These are phyloP conservation scores for Pelargonium cotyledonis DNA, from an alignment of 441 rosid species.

Conservation along the genomic window DNA sequence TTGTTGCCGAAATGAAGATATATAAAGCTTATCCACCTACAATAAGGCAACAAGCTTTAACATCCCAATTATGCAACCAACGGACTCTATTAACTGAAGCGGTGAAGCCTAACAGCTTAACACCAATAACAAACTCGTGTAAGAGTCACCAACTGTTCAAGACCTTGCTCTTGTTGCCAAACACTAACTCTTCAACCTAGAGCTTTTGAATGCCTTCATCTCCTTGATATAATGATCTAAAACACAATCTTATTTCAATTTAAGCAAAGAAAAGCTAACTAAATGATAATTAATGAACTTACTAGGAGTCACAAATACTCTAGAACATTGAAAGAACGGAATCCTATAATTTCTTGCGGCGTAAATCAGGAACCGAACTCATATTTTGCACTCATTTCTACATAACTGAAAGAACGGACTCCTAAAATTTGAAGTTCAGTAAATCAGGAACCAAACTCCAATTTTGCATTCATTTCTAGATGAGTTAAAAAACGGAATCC, in stretches of 20 bases:
- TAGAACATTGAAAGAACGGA: too few species aligned
- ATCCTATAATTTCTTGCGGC: too few species aligned
- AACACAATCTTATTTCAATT: not conserved
- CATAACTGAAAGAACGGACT: too few species aligned
- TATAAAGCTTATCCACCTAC: not conserved
- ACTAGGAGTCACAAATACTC: not conserved
- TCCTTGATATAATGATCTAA: not conserved
- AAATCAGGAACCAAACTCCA: too few species aligned
- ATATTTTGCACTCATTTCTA: too few species aligned
- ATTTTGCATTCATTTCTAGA: too few species aligned
- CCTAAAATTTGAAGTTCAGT: too few species aligned
- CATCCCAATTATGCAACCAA: not conserved
- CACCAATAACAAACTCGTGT: not conserved
- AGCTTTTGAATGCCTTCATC: not conserved
- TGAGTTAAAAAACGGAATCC: too few species aligned
- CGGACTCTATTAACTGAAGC: not conserved
- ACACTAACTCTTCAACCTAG: not conserved
- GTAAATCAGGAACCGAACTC: too few species aligned
- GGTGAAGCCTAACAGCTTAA: not conserved
- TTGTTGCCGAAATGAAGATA: not conserved
- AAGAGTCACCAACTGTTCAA: not conserved
- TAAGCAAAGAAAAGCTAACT: not conserved
- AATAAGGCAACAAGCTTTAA: not conserved
- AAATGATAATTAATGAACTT: not conserved
- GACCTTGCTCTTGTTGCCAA: not conserved